These are phyloP conservation scores for Colletotrichum salicis DNA, from an alignment of 2,329 filamentous ascomycete genomes.

Conservation along the genomic window DNA sequence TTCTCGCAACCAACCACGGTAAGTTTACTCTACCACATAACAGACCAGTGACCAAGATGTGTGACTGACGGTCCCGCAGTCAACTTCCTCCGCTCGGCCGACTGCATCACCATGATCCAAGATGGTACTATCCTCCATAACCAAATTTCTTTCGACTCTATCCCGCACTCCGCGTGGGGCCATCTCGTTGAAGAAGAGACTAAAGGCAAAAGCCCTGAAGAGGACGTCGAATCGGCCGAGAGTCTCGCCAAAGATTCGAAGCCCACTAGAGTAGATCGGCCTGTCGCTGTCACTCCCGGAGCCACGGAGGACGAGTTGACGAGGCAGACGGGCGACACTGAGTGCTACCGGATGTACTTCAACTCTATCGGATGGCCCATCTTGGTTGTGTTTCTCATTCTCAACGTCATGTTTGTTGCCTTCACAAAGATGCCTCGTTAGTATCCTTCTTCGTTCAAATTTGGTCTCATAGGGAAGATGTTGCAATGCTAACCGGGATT, in stretches of 20 bases:
- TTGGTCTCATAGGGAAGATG: neutral
- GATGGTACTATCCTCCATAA: slow-evolving; percentile 38
- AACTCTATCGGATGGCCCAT: slow-evolving; percentile 40
- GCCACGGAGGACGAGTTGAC: slow-evolving; percentile 39
- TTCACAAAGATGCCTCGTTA: slow-evolving; percentile 42
- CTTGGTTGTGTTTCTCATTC: slow-evolving; percentile 36
- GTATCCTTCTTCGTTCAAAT: neutral
- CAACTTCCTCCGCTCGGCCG: slow-evolving; percentile 40
- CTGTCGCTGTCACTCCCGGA: neutral
- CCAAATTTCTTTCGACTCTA: slow-evolving; percentile 38
- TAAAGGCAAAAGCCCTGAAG: slow-evolving; percentile 2
- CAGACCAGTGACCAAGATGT: neutral
- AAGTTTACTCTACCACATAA: slow-evolving; percentile 29
- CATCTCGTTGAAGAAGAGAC: slow-evolving; percentile 26
- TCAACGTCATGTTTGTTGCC: slow-evolving; percentile 37
- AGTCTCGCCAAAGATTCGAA: neutral
- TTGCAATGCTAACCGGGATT: neutral
- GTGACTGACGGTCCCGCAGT: slow-evolving; percentile 33
- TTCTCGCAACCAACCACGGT: slow-evolving; percentile 55
- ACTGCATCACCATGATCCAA: slow-evolving; percentile 41
- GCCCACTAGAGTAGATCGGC: neutral
- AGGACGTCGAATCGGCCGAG: neutral
- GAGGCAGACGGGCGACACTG: slow-evolving; percentile 43
- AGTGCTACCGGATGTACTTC: slow-evolving; percentile 44
- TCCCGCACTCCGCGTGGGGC: slow-evolving; percentile 37